Evolutionary conservation across 495 filamentous ascomycete genomes (phyloP), one percentile per base, ranked within the genome.

Genomic region (Penicillium goetzii): DNA sequence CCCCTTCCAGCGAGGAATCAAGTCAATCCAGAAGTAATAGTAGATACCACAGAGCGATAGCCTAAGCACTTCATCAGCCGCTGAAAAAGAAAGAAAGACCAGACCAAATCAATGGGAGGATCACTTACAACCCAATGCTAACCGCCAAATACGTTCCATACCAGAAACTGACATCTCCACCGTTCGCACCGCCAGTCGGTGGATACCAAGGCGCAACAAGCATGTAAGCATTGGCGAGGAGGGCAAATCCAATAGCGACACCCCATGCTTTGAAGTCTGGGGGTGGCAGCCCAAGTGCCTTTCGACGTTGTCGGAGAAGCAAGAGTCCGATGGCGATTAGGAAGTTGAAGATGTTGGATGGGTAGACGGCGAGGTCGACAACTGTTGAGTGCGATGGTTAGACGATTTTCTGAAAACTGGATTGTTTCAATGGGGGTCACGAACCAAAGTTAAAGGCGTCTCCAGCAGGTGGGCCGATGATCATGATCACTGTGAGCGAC

Each of bases 191-290:
- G 4, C 72, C 77, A 2, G 75, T 76, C 0, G 88, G 88, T 28
- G 88, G 87, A 60, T 86, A 89, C 88, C 87, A 90, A 6, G 88
- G 88, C 69, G 85, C 85, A 11, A 85, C 76, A 23, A 90, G 69
- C 56, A 87, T 73, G 63, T 86, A 89, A 0, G 85, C 33, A 34
- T 86, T 81, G 0, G 85, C 73, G 1, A 85, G 49, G 36, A 88
- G 81, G 15, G 80, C 78, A 67, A 89, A 87, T 14, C 78, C 75
- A 12, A 88, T 64, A 4, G 81, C 75, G 0, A 81, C 60, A 51
- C 83, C 67, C 86, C 87, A 89, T 2, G 83, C 80, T 8, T 69
- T 70, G 66, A 86, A 89, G 12, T 80, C 79, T 0, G 84, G 67
- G 0, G 68, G 53, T 0, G 72, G 72, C 4, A 86, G 67, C 5